Evolutionary conservation across 1,139 yeast genomes (phyloP), one percentile per base, ranked within the genome.

Genomic region (Neolecta irregularis): DNA sequence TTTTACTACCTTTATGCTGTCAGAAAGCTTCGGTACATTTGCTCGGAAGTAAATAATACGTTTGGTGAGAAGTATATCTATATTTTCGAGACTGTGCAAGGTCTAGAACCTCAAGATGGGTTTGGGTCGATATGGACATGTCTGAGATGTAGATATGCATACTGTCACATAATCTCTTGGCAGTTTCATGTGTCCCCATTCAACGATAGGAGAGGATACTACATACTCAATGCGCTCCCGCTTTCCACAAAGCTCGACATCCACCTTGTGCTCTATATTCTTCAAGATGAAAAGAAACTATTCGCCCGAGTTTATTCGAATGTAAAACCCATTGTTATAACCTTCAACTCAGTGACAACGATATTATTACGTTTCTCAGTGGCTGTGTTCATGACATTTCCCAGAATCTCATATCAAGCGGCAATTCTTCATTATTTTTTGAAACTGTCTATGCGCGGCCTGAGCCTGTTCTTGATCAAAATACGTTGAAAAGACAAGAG

Each of bases 101-200:
- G n/a, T n/a, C n/a, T n/a, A n/a, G n/a, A n/a, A n/a, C n/a, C n/a
- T n/a, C 38, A 31, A 20, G 33, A 30, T n/a, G 16, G 12, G 12
- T 24, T 25, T 6, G 19, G 20, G 9, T 17, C 13, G 12, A 11
- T 12, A 16, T 15, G 25, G n/a, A 22, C 23, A 7, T 8, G 21
- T 5, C 28, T 31, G 11, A 18, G 38, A 5, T 12, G 17, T 15
- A 34, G 34, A n/a, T 35, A 30, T 24, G 13, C 26, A 15, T 16
- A 23, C 9, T 31, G 32, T 2, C 38, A 35, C 26, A 35, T 32
- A 5, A 31, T 35, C 23, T 24, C 38, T 11, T n/a, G 34, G 11
- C 30, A 32, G 8, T 35, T 35, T 25, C 38, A 35, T 18, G 38
- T 35, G 26, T 35, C 38, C 6, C 38, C 38, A 5, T 35, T 35